Evolutionary conservation across 768 basidiomycete species (phyloP).

Genomic region (Filobasidium wieringae): DNA sequence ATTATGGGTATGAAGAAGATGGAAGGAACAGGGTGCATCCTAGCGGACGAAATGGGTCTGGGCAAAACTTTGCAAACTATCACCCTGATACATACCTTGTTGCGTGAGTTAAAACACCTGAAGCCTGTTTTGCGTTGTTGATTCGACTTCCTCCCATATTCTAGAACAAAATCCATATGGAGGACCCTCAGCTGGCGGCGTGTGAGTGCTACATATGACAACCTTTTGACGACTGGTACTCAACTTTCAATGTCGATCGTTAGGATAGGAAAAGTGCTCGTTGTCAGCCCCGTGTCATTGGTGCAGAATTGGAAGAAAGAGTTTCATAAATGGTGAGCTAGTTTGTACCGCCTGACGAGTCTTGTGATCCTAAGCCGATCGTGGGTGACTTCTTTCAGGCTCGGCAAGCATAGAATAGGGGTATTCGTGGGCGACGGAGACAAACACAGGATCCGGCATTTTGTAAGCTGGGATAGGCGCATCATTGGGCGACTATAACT

Average conservation of each 20-base stretch:
- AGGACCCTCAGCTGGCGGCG: slow-evolving; percentile 13
- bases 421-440: slow-evolving; percentile 54
- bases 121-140: neutral
- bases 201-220: slow-evolving; percentile 6
- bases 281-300: slow-evolving; percentile 88
- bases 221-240: neutral
- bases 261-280: slow-evolving; percentile 63
- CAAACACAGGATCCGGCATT: slow-evolving; percentile 53
- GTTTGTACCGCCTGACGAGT: slow-evolving; percentile 15
- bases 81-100: slow-evolving; percentile 77
- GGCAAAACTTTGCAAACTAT: slow-evolving; percentile 92
- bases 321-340: slow-evolving; percentile 82
- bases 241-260: slow-evolving; percentile 44
- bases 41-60: slow-evolving; percentile 96
- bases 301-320: slow-evolving; percentile 92
- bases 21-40: slow-evolving; percentile 80
- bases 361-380: slow-evolving; percentile 36
- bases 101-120: slow-evolving; percentile 50
- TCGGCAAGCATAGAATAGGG: slow-evolving; percentile 44
- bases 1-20: slow-evolving; percentile 88
- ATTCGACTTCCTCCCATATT: neutral
- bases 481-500: slow-evolving; percentile 23
- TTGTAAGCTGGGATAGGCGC: slow-evolving; percentile 67
- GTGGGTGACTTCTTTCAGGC: slow-evolving; percentile 7
- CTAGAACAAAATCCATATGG: slow-evolving; percentile 73